Percentiles rank a stretch among this genome's conserved stretches.
phyloP scores from a whole-genome alignment of 148 eudicot species.

The Chenopodium formosanum region DNA sequence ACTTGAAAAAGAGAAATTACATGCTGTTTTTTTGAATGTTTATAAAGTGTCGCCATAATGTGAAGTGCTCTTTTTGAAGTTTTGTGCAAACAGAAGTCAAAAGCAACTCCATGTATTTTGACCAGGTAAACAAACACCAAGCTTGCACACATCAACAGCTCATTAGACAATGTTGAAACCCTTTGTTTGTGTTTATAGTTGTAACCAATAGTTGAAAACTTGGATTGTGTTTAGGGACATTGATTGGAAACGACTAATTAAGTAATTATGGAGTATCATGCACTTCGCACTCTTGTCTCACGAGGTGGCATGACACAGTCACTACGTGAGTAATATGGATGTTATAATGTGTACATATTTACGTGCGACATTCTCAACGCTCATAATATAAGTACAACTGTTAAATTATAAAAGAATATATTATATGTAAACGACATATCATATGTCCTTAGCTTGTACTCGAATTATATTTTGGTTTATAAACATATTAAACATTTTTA shows the following conservation, averaged over 20 bases:
- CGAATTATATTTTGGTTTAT: too few species aligned
- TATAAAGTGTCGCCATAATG: neutral
- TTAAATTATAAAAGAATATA: too few species aligned
- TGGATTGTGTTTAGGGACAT: neutral
- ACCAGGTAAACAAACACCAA: neutral
- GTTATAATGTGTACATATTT: too few species aligned
- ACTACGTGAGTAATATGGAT: too few species aligned
- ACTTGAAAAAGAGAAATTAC: neutral
- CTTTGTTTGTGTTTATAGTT: neutral
- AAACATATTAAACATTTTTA: too few species aligned
- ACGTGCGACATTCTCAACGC: too few species aligned
- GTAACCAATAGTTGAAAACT: neutral
- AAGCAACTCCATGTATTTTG: neutral
- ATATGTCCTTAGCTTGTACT: too few species aligned
- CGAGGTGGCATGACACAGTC: neutral
- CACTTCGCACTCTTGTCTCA: neutral
- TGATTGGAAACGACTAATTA: neutral
- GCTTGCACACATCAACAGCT: slow-evolving; percentile 12
- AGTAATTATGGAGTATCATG: neutral
- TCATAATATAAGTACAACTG: neutral
- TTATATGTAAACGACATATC: too few species aligned
- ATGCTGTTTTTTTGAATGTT: neutral
- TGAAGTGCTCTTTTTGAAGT: slow-evolving; percentile 1
- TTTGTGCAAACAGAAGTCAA: slow-evolving; percentile 4
- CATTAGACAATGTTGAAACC: neutral